phyloP scores from a whole-genome alignment of 345 rosid species.

The Rhodamnia argentea region DNA sequence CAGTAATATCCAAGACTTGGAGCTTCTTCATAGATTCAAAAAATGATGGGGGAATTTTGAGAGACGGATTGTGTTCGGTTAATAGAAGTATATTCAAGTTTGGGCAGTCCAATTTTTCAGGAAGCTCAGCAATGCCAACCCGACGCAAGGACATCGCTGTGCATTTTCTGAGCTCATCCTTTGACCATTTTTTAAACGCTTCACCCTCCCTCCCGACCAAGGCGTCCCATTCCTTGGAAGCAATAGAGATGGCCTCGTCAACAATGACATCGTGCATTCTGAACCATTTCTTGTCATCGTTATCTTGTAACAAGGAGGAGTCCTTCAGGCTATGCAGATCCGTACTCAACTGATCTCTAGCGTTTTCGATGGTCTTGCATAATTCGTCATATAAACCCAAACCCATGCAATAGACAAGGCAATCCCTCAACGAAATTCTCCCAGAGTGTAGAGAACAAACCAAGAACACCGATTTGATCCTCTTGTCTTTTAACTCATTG shows the following conservation, averaged over 20 bases:
- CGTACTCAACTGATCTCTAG: no score
- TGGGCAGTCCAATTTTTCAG: background rate
- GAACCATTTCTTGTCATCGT: no score
- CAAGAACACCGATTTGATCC: background rate
- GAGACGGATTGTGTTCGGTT: fast-evolving
- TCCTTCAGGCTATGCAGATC: no score
- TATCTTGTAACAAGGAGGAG: no score
- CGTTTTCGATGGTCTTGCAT: no score
- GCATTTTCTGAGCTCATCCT: fast-evolving
- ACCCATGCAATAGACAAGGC: background rate
- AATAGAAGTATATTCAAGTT: background rate
- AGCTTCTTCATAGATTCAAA: slow-evolving; percentile 4
- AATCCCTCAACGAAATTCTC: background rate
- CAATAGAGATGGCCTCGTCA: background rate
- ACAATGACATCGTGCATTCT: fast-evolving
- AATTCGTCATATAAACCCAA: background rate
- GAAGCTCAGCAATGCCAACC: fast-evolving
- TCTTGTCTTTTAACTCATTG: background rate
- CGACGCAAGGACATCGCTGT: fast-evolving
- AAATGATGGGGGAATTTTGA: background rate
- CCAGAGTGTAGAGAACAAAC: background rate
- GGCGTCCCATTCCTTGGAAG: fast-evolving
- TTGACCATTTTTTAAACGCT: background rate
- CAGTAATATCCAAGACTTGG: slow-evolving; percentile 1
- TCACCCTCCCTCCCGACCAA: fast-evolving